Conservation (phyloP, 345 rosid genomes). For the Salix koriyanagi region DNA sequence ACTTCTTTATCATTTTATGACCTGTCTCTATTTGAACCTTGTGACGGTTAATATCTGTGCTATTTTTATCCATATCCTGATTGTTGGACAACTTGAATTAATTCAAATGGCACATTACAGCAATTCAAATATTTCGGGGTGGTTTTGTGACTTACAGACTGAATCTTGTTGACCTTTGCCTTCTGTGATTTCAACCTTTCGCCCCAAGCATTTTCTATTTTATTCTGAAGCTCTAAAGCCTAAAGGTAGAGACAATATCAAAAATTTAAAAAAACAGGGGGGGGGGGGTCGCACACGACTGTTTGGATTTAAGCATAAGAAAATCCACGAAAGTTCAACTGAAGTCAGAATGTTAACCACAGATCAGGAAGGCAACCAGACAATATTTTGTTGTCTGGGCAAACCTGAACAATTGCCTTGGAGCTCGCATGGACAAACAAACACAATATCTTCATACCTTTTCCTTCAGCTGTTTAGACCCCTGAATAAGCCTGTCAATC, state of each 20-base stretch:
- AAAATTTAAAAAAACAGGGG: neutral
- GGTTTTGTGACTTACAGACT: constrained; percentile 59
- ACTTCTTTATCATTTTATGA: constrained; percentile 79
- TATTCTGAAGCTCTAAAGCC: constrained; percentile 80
- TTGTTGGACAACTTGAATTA: constrained; percentile 19
- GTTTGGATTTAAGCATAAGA: constrained; percentile 4
- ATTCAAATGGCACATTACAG: constrained; percentile 9
- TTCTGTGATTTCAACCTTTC: constrained; percentile 73
- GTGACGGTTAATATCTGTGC: constrained; percentile 82
- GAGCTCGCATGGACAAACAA: neutral
- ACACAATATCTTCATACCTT: constrained; percentile 39
- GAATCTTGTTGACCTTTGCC: constrained; percentile 73
- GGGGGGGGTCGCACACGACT: neutral
- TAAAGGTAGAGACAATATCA: constrained; percentile 23
- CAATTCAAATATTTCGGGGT: constrained; percentile 8
- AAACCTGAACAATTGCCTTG: constrained; percentile 1
- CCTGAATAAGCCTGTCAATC: constrained; percentile 55
- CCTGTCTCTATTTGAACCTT: constrained; percentile 86
- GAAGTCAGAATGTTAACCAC: constrained; percentile 4
- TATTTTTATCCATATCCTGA: constrained; percentile 80
- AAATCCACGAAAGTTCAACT: neutral
- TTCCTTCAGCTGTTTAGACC: constrained; percentile 75
- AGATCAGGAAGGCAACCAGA: neutral
- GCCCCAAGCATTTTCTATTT: constrained; percentile 91
- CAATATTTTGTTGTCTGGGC: neutral